Base-by-base conservation (phyloP, 2,329 filamentous ascomycete species). In the Neonectria faginata region DNA sequence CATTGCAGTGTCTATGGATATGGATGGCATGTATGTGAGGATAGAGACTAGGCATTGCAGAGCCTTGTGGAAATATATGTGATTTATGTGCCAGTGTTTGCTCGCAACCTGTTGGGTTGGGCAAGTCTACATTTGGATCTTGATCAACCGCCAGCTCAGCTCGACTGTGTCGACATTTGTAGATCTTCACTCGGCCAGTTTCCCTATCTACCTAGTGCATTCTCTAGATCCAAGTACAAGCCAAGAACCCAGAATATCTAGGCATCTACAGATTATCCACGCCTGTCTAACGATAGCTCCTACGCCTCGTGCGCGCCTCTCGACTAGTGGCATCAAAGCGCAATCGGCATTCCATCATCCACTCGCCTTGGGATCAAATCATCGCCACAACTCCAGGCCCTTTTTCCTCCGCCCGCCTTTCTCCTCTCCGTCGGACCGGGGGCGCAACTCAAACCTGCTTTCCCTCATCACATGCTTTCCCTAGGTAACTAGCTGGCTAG, bases 61-160 rank as follows among this genome's bases (percentile, higher is more conserved):
- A 20, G 44, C 14, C 36, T 45, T 22, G 50, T 62, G 47, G 45
- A 53, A 57, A 57, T 57, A 57, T 29, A 62, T 36, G 47, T 50
- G 53, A 8, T 29, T 51, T 31, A 50, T 33, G 33, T 12, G n/a
- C 9, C 20, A 12, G 27, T 20, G 5, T 50, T 50, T 50, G 27
- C n/a, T 18, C 29, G 47, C 25, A 31, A 3, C 47, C 9, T 20
- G 27, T 31, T n/a, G 16, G 3, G 36, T 39, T 39, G 6, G n/a
- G 39, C 39, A 18, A 20, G 3, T 20, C 5, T 20, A 11, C 39
- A 20, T 11, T 9, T 42, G 3, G n/a, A 18, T 18, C 9, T 42
- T 8, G 3, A 11, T 42, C 39, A 11, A 20, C n/a, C 7, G 36
- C n/a, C 36, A 39, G 36, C 14, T n/a, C 14, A 39, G 36, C 7